phyloP scores from a whole-genome alignment of 2,329 filamentous ascomycete species.

The Penicillium sp. region DNA sequence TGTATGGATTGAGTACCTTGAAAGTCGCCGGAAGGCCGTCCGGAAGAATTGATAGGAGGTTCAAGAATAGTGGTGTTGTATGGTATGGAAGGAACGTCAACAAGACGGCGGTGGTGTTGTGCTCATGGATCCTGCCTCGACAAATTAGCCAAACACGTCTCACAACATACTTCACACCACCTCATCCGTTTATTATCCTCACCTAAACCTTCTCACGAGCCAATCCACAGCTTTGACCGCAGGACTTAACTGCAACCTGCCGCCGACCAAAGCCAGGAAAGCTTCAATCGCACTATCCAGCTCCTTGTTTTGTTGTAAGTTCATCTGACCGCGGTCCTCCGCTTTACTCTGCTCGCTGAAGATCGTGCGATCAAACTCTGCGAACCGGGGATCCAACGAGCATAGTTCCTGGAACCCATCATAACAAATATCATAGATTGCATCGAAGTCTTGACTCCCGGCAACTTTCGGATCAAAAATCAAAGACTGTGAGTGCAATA shows the following conservation, averaged over 20 bases:
- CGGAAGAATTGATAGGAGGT: constrained; percentile 81
- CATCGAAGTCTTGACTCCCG: constrained; percentile 83
- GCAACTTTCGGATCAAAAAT: constrained; percentile 87
- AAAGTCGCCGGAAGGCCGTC: constrained; percentile 67
- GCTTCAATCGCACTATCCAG: constrained; percentile 73
- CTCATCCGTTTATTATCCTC: constrained; percentile 27
- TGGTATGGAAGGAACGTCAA: constrained; percentile 93
- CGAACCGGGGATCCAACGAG: constrained; percentile 75
- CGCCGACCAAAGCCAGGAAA: constrained; percentile 76
- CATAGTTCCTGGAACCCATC: constrained; percentile 92
- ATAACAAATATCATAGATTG: constrained; percentile 77
- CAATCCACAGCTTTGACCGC: constrained; percentile 91
- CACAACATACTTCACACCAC: not conserved
- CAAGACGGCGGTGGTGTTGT: constrained; percentile 74
- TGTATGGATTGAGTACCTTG: constrained; percentile 81
- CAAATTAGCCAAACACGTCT: constrained; percentile 22
- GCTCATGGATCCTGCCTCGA: constrained; percentile 73
- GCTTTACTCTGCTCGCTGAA: constrained; percentile 92
- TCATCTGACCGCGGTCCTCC: constrained; percentile 84
- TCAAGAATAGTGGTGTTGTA: constrained; percentile 76
- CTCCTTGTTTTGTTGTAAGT: constrained; percentile 72
- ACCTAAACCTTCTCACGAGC: constrained; percentile 88
- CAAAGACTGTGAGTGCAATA: constrained; percentile 87
- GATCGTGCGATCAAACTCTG: constrained; percentile 68
- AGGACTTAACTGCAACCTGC: constrained; percentile 74